Base-by-base conservation (phyloP, 1,284 basidiomycete genomes). In the Crucibulum parvulum region DNA sequence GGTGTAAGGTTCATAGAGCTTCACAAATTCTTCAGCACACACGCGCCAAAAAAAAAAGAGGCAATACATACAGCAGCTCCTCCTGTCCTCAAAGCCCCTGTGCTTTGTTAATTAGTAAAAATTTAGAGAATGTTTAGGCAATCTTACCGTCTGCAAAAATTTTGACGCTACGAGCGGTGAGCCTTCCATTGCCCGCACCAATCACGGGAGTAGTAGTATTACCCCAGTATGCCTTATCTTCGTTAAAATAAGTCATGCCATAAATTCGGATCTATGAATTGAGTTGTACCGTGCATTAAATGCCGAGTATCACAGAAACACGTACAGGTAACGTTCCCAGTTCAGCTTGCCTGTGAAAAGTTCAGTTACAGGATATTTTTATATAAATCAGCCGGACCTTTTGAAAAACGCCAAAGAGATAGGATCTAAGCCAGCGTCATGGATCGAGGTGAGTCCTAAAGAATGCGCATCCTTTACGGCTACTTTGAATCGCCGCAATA, bases 81-180 rank as follows among this genome's bases (percentile, higher is more conserved):
- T 68, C 94, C 92, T 9, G 91, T 92, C 37, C 95, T 87, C 16
- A 98, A 79, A 37, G 95, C 95, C 61, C 93, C 93, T 89, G 15
- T 7, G n/a, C n/a, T n/a, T n/a, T n/a, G n/a, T n/a, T n/a, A n/a
- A n/a, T n/a, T n/a, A n/a, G n/a, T n/a, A n/a, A n/a, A n/a, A 24
- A 18, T 11, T 50, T 24, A 10, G 9, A 50, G 10, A 24, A 50
- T 9, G 11, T 50, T 9, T 50, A 10, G 11, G 47, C 45, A 41
- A 7, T 47, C 72, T 65, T 72, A 88, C 91, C 93, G 74, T 95
- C 93, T 15, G 91, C 91, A 73, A 97, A 95, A 10, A 98, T 89
- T 76, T 98, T 98, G 65, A 97, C 90, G 59, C 93, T 92, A 35
- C 92, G 87, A 15, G 90, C 84, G 34, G 82, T 89, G 18, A 95